Percentiles rank a stretch among this genome's conserved stretches.
Conservation (phyloP, 106 monocot genomes). For the Cymbidium sinense region DNA sequence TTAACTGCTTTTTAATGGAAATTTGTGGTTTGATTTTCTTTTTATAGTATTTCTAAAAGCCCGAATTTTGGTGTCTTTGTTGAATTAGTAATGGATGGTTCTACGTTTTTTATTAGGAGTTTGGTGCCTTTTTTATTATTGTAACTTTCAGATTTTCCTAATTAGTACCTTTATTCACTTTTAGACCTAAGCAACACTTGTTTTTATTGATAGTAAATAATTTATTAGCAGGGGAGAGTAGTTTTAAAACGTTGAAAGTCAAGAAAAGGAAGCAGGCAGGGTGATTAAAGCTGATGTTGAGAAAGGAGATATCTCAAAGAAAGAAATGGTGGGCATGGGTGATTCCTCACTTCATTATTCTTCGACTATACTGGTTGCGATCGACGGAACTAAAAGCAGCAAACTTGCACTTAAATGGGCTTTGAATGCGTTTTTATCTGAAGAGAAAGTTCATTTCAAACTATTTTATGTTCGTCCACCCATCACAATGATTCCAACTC, state of each 20-base stretch:
- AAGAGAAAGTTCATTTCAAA: slow-evolving; percentile 41
- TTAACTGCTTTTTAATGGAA: no score
- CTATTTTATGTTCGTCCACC: slow-evolving; percentile 52
- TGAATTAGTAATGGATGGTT: no score
- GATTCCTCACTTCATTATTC: background rate
- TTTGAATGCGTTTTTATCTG: slow-evolving; percentile 60
- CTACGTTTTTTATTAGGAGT: no score
- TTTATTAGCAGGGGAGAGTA: no score
- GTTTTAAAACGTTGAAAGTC: background rate
- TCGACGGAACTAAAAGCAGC: slow-evolving; percentile 49
- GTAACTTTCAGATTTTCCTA: no score
- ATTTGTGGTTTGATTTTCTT: no score
- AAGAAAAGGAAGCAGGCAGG: background rate
- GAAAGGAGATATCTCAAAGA: background rate
- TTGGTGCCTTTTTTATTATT: no score
- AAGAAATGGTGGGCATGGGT: slow-evolving; percentile 15
- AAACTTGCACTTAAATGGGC: slow-evolving; percentile 68
- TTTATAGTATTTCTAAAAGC: no score
- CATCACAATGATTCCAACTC: slow-evolving; percentile 46
- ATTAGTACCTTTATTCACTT: no score
- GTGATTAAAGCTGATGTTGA: background rate
- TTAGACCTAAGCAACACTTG: no score
- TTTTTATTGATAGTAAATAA: no score
- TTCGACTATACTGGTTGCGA: slow-evolving; percentile 27
- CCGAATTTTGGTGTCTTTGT: no score